phyloP scores from a whole-genome alignment of 2,329 filamentous ascomycete species.

The Arachnomyces sp. region DNA sequence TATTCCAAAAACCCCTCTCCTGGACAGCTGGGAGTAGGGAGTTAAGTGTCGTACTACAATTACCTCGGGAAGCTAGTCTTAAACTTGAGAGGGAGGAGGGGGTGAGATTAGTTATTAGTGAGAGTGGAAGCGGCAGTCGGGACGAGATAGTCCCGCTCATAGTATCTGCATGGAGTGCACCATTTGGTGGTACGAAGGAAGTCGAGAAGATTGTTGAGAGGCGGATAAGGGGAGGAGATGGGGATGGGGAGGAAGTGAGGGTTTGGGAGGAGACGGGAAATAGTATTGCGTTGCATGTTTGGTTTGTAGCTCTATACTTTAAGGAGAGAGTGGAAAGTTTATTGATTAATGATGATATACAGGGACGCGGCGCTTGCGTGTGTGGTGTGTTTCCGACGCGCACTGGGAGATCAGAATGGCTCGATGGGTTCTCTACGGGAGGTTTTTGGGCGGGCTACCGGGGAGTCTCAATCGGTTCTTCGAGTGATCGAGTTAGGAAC shows the following conservation, averaged over 20 bases:
- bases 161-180: slow-evolving; percentile 51
- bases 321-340: neutral
- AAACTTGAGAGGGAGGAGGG: no score
- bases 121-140: neutral
- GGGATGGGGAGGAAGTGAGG: slow-evolving; percentile 29
- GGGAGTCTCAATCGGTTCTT: slow-evolving; percentile 21
- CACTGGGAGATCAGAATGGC: slow-evolving; percentile 24
- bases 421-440: slow-evolving; percentile 25
- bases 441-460: slow-evolving; percentile 20
- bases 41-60: slow-evolving; percentile 36
- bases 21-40: slow-evolving; percentile 41
- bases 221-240: slow-evolving; percentile 31
- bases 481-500: slow-evolving; percentile 58
- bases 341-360: neutral
- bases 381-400: slow-evolving; percentile 44
- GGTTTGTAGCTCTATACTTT: slow-evolving; percentile 38
- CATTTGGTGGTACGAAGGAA: slow-evolving; percentile 34
- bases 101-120: neutral
- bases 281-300: slow-evolving; percentile 64
- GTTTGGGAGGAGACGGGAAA: slow-evolving; percentile 66
- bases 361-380: slow-evolving; percentile 56
- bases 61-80: neutral
- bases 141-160: slow-evolving; percentile 38
- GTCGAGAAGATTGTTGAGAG: slow-evolving; percentile 50
- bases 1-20: slow-evolving; percentile 34